Percentiles rank a stretch among this genome's conserved stretches.
These are phyloP conservation scores for Leccinum fibrillosum DNA, from an alignment of 768 basidiomycete genomes.

Conservation along the genomic window DNA sequence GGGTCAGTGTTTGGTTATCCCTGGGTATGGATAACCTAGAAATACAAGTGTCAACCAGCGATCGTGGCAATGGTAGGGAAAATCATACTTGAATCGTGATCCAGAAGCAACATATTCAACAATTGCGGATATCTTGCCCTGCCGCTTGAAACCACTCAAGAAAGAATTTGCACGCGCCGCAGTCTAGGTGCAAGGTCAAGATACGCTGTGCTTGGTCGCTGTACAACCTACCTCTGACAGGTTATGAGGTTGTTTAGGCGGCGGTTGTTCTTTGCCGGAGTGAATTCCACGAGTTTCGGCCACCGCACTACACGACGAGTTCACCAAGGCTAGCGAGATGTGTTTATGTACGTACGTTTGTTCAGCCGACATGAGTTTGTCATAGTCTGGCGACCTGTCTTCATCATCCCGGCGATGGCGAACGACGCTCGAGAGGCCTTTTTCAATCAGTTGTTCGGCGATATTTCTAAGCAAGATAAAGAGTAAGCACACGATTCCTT, in stretches of 20 bases:
- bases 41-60: conserved; percentile 1
- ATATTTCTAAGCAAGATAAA: conserved; percentile 60
- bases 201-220: not conserved
- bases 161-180: conserved; percentile 79
- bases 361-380: conserved; percentile 94
- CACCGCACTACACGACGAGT: conserved; percentile 54
- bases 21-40: conserved; percentile 77
- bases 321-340: not conserved
- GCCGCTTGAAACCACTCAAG: conserved; percentile 86
- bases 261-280: conserved; percentile 82
- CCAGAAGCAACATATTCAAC: conserved; percentile 94
- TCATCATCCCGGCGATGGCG: conserved; percentile 95
- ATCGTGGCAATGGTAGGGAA: not conserved
- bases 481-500: conserved; percentile 1
- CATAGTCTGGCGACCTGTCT: conserved; percentile 92
- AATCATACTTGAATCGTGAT: conserved; percentile 85
- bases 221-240: conserved; percentile 72
- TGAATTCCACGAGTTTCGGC: conserved; percentile 82
- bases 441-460: conserved; percentile 90
- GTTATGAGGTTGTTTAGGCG: conserved; percentile 81
- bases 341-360: conserved; percentile 65
- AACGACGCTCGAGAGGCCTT: conserved; percentile 85
- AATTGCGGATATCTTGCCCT: conserved; percentile 77
- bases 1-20: conserved; percentile 89
- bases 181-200: conserved; percentile 40